Conservation (phyloP, 345 rosid genomes). For the Gossypium australe region DNA sequence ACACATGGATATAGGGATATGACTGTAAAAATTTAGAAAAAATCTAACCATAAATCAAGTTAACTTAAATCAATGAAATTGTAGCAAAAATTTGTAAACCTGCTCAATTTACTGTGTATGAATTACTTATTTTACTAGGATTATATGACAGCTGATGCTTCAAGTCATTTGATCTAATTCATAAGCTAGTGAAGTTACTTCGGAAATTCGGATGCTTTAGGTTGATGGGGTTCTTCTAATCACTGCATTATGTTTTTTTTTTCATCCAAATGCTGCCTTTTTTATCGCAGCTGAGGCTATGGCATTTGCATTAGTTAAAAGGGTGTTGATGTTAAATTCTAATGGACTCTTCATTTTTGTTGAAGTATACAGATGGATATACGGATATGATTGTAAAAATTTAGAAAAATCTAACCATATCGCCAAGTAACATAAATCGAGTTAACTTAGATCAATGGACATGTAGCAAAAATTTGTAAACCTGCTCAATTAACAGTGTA, state of each 20-base stretch:
- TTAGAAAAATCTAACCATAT: too few species aligned
- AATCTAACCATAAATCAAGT: background rate
- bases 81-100: background rate
- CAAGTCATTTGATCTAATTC: background rate
- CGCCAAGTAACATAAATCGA: background rate
- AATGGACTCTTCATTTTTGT: background rate
- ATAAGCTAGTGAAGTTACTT: background rate
- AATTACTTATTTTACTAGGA: background rate
- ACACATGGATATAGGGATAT: background rate
- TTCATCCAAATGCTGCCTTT: background rate
- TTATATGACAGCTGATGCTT: background rate
- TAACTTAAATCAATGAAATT: background rate
- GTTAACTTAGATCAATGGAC: background rate
- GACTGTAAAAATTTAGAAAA: too few species aligned
- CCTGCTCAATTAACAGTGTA: background rate
- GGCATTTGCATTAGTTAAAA: background rate
- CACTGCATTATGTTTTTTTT: background rate
- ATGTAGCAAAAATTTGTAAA: background rate
- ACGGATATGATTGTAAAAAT: too few species aligned
- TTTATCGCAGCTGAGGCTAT: background rate
- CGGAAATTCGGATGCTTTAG: background rate
- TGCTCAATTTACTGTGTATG: background rate
- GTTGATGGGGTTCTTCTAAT: background rate
- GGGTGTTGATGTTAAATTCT: too few species aligned
- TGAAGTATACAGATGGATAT: background rate